These are phyloP conservation scores for Ploettnerulaceae sp. DNA, from an alignment of 2,329 filamentous ascomycete species.

Conservation along the genomic window DNA sequence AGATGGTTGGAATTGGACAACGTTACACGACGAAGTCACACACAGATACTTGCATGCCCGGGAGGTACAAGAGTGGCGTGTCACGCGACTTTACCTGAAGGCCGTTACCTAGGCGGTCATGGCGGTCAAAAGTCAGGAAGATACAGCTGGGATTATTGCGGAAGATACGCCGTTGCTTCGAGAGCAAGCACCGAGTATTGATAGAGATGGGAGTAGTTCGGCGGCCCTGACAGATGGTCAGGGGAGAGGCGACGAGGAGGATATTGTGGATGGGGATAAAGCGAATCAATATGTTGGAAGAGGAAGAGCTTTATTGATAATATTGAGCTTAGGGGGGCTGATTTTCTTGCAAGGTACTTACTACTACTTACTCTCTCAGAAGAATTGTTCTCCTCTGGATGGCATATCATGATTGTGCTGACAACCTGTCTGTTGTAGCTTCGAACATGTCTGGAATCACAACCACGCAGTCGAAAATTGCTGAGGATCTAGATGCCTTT, in stretches of 20 bases:
- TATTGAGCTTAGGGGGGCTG: constrained; percentile 49
- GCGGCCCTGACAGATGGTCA: constrained; percentile 13
- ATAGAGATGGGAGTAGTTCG: constrained; percentile 16
- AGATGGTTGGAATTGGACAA: too few relatives aligned
- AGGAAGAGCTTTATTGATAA: constrained; percentile 41
- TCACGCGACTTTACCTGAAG: not conserved
- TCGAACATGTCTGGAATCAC: constrained; percentile 76
- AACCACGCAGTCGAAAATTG: constrained; percentile 73
- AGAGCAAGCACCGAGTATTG: constrained; percentile 5
- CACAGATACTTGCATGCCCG: not conserved
- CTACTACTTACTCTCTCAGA: constrained; percentile 8
- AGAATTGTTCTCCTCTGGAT: not conserved
- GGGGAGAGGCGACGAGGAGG: constrained; percentile 23
- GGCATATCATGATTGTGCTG: not conserved
- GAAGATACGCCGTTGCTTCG: constrained; percentile 26
- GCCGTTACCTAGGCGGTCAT: not conserved
- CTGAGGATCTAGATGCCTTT: constrained; percentile 69
- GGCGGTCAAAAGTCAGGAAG: constrained; percentile 3
- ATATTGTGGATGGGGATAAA: constrained; percentile 20
- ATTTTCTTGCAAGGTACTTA: constrained; percentile 60
- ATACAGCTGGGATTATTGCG: not conserved
- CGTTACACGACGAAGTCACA: too few relatives aligned
- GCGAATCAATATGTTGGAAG: constrained; percentile 31
- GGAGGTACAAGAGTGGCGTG: not conserved
- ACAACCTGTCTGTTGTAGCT: constrained; percentile 17